These are phyloP conservation scores for Juglanconis oblonga DNA, from an alignment of 2,329 filamentous ascomycete genomes.

Conservation along the genomic window DNA sequence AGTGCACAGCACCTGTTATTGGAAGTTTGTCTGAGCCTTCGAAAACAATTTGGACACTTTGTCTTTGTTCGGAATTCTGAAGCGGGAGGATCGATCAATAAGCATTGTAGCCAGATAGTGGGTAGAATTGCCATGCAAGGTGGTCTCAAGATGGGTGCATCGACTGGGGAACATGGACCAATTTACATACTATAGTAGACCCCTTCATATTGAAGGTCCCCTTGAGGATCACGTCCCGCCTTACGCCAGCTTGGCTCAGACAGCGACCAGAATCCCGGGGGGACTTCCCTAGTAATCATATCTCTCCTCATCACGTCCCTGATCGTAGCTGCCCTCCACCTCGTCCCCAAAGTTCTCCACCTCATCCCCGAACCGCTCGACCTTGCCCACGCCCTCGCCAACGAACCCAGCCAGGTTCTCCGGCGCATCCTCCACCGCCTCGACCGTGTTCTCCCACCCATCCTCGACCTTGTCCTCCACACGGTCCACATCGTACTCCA, in stretches of 20 bases:
- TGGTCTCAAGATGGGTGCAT: too few relatives aligned
- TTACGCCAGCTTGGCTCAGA: background rate
- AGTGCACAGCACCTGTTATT: background rate
- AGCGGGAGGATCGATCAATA: too few relatives aligned
- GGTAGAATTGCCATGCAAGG: too few relatives aligned
- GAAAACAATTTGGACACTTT: too few relatives aligned
- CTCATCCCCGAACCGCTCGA: slow-evolving; percentile 10
- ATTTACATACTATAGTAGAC: too few relatives aligned
- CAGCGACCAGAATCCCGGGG: background rate
- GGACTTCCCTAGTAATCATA: slow-evolving; percentile 4
- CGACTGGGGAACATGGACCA: too few relatives aligned
- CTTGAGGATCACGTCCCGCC: too few relatives aligned
- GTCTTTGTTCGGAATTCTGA: too few relatives aligned
- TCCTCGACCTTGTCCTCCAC: slow-evolving; percentile 24
- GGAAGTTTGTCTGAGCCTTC: too few relatives aligned
- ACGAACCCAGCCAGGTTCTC: slow-evolving; percentile 11
- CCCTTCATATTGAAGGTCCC: too few relatives aligned
- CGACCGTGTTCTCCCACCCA: slow-evolving; percentile 18
- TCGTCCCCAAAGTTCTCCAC: slow-evolving; percentile 2
- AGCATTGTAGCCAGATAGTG: too few relatives aligned
- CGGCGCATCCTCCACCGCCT: slow-evolving; percentile 11
- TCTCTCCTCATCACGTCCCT: slow-evolving; percentile 14
- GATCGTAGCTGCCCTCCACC: slow-evolving; percentile 10
- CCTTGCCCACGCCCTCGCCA: slow-evolving; percentile 9
- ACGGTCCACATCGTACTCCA: slow-evolving; percentile 7